Conservation (phyloP, 73 alveolate genomes). For the Blepharisma japonicum region DNA sequence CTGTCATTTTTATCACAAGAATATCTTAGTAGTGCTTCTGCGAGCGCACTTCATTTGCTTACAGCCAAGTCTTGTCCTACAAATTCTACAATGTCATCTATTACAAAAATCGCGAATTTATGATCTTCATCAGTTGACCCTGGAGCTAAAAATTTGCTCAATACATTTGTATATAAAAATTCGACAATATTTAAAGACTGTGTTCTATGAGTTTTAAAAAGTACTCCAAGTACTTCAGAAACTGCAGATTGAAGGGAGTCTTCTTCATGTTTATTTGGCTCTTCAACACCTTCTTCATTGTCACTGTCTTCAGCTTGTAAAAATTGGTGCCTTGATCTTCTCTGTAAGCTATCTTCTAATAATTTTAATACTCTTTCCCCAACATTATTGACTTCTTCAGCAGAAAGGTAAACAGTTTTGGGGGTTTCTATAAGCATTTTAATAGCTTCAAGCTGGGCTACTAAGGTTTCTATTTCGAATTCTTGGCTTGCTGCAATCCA, state of each 20-base stretch:
- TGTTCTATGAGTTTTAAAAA: conserved; percentile 74
- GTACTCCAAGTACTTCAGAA: conserved; percentile 73
- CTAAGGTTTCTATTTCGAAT: conserved; percentile 49
- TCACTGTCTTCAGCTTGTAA: conserved; percentile 36
- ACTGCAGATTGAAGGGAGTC: conserved; percentile 68
- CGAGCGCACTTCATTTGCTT: conserved; percentile 54
- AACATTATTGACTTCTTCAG: neutral
- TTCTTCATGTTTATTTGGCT: conserved; percentile 54
- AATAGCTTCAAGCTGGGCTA: conserved; percentile 41
- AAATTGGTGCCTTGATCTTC: conserved; percentile 39
- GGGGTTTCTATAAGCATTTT: conserved; percentile 41
- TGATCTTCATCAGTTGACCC: conserved; percentile 41
- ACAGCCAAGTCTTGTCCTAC: conserved; percentile 74
- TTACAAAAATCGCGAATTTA: conserved; percentile 85
- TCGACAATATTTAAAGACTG: neutral
- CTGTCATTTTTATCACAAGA: conserved; percentile 59
- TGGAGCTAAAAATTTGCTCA: conserved; percentile 47
- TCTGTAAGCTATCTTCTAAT: conserved; percentile 28
- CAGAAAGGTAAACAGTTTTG: conserved; percentile 28
- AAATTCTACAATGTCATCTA: conserved; percentile 94
- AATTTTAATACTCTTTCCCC: neutral
- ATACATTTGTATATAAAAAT: conserved; percentile 35
- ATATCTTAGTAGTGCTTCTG: conserved; percentile 63
- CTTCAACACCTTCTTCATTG: conserved; percentile 45
- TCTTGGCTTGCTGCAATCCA: conserved; percentile 43